Base-by-base conservation (phyloP, 2,329 filamentous ascomycete genomes). In the Fusarium papillatum region DNA sequence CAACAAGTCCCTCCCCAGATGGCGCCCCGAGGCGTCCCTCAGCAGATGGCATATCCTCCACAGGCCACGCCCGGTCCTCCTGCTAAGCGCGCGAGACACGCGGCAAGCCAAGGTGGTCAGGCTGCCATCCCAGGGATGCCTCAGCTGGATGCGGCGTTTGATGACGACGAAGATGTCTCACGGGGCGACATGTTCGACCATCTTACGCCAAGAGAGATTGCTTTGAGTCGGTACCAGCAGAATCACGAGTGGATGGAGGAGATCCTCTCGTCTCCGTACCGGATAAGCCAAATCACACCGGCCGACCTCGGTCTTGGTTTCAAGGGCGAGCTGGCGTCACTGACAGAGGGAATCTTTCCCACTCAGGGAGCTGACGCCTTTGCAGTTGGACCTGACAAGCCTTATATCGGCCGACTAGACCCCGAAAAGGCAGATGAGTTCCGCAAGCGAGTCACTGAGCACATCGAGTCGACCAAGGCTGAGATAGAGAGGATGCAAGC, bases 181-280 rank as follows among this genome's bases (percentile, higher is more conserved):
- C 90, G 94, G 24, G 95, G 95, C 34, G 97, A 99, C 83, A 90
- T 96, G 82, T 95, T 99, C 80, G 97, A 99, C 81, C 91, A 95
- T 74, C 87, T 98, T 73, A 96, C 95, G 0, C 96, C 96, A 5
- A 91, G 96, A 53, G 97, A 99, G 75, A 94, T 99, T 72, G 98
- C 95, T 78, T 88, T 95, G 71, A 91, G 92, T 75, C 91, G 97
- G 67, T 99, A 98, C 83, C 93, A 93, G 82, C 95, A 98, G 81
- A 97, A 99, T 80, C 96, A 99, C 80, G 95, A 98, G 83, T 98
- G 96, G 97, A 98, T 99, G 95, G 97, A 98, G 81, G 96, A 99
- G 84, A 93, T 99, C 34, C 90, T 98, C 66, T 95, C 94, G 1
- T 98, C 96, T 2, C 95, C 96, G 0, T 98, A 98, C 81, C 90